Conservation (phyloP, 768 basidiomycete species). For the Naganishia kalamii region DNA sequence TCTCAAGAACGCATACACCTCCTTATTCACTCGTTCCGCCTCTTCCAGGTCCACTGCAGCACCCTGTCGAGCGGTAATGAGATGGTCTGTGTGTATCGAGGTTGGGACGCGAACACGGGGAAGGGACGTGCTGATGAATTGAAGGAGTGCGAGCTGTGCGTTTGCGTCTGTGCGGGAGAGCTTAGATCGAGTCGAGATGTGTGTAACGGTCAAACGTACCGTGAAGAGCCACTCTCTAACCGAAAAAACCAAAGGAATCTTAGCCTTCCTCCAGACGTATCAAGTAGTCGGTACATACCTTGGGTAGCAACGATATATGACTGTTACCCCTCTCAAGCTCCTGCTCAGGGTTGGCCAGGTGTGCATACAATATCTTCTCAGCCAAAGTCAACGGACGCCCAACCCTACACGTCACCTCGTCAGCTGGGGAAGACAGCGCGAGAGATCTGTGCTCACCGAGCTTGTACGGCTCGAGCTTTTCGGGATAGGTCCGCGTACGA, state of each 20-base stretch:
- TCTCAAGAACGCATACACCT: constrained; percentile 94
- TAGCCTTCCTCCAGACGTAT: background rate
- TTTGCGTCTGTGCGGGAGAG: constrained; percentile 52
- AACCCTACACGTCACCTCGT: background rate
- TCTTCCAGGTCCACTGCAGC: constrained; percentile 69
- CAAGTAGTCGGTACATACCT: constrained; percentile 58
- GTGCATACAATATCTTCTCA: constrained; percentile 95
- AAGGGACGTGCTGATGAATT: constrained; percentile 96
- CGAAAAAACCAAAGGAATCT: constrained; percentile 58
- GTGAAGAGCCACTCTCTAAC: constrained; percentile 94
- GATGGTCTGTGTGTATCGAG: constrained; percentile 90
- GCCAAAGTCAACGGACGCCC: constrained; percentile 62
- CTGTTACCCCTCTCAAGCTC: constrained; percentile 51
- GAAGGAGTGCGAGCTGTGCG: constrained; percentile 60
- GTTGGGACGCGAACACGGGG: constrained; percentile 65
- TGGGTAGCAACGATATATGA: constrained; percentile 51
- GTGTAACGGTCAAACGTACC: constrained; percentile 53
- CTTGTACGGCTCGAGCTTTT: background rate
- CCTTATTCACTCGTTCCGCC: constrained; percentile 79
- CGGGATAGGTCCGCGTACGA: background rate
- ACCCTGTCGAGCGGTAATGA: constrained; percentile 85
- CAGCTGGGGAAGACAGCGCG: too few relatives aligned
- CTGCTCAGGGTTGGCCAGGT: constrained; percentile 70
- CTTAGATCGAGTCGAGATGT: background rate
- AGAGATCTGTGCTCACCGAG: background rate